Evolutionary conservation across 1,284 basidiomycete species (phyloP).

Genomic region (Pulveroboletus sp.): DNA sequence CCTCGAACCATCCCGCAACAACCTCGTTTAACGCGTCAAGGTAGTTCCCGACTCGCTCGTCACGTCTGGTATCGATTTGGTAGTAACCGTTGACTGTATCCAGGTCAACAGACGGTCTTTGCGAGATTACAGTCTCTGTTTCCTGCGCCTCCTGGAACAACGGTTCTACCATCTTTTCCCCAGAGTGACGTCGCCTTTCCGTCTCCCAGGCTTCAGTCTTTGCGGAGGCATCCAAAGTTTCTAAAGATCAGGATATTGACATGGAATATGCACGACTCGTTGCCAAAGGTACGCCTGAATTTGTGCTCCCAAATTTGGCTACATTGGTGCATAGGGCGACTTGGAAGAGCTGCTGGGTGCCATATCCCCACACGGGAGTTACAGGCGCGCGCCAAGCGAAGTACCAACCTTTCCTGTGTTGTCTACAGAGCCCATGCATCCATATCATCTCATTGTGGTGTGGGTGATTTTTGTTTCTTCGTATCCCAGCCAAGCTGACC

Average conservation of each 20-base stretch:
- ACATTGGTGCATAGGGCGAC: conserved; percentile 56
- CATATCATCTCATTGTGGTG: conserved; percentile 82
- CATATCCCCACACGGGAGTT: conserved; percentile 52
- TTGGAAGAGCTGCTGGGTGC: conserved; percentile 72
- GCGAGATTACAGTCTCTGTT: conserved; percentile 48
- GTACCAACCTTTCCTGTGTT: conserved; percentile 50
- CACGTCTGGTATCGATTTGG: conserved; percentile 5
- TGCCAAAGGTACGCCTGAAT: conserved; percentile 59
- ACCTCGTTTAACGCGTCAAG: conserved; percentile 26
- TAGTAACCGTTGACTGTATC: neutral
- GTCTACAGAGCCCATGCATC: conserved; percentile 56
- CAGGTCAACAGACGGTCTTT: conserved; percentile 42
- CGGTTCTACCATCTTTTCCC: conserved; percentile 16
- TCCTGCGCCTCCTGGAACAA: conserved; percentile 31
- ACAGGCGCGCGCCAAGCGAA: conserved; percentile 30
- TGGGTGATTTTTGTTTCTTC: conserved; percentile 39
- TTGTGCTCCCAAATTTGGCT: neutral
- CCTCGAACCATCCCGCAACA: conserved; percentile 18
- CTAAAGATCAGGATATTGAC: conserved; percentile 54
- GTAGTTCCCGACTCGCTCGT: conserved; percentile 15
- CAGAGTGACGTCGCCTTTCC: conserved; percentile 24
- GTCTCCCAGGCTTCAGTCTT: conserved; percentile 26
- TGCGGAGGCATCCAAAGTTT: conserved; percentile 41
- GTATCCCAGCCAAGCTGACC: conserved; percentile 17
- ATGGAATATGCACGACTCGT: conserved; percentile 80